Conservation (phyloP, 192 early-diverging fungal genomes). For the Backusella circina region DNA sequence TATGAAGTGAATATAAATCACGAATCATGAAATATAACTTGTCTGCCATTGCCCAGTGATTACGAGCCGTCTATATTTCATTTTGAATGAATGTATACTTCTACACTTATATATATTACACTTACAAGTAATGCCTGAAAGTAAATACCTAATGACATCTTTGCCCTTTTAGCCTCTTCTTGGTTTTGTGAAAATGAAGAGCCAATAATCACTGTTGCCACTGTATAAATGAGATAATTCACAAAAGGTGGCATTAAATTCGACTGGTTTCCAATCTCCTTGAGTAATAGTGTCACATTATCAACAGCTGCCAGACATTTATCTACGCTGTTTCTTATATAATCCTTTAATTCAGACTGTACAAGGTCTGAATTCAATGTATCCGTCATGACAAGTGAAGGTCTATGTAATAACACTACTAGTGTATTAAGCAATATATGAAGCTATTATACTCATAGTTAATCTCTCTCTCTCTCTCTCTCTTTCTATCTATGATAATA, state of each 20-base stretch:
- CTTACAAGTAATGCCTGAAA: conserved; percentile 38
- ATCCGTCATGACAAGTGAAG: conserved; percentile 29
- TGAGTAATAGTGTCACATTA: conserved; percentile 37
- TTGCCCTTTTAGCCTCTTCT: conserved; percentile 35
- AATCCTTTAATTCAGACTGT: conserved; percentile 20
- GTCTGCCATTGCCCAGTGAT: conserved; percentile 51
- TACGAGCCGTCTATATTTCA: conserved; percentile 28
- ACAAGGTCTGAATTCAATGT: conserved; percentile 19
- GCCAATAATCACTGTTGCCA: conserved; percentile 46
- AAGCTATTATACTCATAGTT: too few species aligned
- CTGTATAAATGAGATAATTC: conserved; percentile 42
- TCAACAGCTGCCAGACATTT: conserved; percentile 39
- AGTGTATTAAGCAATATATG: conserved; percentile 45
- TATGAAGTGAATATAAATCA: conserved; percentile 47
- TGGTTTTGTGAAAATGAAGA: conserved; percentile 39
- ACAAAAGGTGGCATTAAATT: conserved; percentile 39
- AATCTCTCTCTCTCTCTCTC: neutral
- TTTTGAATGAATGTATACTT: neutral
- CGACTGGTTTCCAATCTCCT: conserved; percentile 24
- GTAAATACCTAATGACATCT: conserved; percentile 33
- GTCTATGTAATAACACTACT: conserved; percentile 43
- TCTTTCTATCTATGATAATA: neutral
- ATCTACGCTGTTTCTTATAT: conserved; percentile 33
- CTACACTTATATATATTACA: neutral
- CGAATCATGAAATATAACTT: conserved; percentile 54